Conservation (phyloP, 2,329 filamentous ascomycete species). For the Xylariaceae sp. region DNA sequence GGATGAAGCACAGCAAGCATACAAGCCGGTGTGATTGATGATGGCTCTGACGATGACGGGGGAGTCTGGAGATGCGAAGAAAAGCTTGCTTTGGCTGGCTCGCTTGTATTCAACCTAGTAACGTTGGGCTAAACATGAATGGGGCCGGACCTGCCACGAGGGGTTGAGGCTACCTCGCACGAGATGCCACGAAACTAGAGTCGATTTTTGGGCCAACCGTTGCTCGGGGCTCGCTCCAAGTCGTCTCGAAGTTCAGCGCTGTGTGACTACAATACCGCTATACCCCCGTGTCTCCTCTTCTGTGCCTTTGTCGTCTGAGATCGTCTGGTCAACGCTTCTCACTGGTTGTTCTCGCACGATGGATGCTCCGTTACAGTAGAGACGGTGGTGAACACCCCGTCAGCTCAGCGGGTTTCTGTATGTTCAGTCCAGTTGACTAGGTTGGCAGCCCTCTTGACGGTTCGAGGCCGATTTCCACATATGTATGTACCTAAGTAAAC, state of each 20-base stretch:
- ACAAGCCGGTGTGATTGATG: slow-evolving; percentile 24
- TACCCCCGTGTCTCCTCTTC: slow-evolving; percentile 18
- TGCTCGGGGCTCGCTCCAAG: slow-evolving; percentile 23
- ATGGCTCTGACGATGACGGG: slow-evolving; percentile 19
- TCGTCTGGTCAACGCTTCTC: slow-evolving; percentile 2
- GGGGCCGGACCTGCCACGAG: slow-evolving; percentile 22
- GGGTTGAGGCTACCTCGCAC: slow-evolving; percentile 28
- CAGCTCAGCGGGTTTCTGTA: slow-evolving; percentile 8
- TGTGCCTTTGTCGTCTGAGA: slow-evolving; percentile 16
- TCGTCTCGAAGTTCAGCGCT: slow-evolving; percentile 24
- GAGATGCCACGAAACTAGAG: slow-evolving; percentile 23
- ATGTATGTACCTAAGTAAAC: slow-evolving; percentile 5
- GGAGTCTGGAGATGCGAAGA: slow-evolving; percentile 19
- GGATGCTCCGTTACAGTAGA: slow-evolving; percentile 11
- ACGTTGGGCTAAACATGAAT: slow-evolving; percentile 26
- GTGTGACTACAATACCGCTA: slow-evolving; percentile 28
- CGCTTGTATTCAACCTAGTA: slow-evolving; percentile 23
- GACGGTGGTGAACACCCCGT: slow-evolving; percentile 9
- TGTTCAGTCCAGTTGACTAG: slow-evolving; percentile 20
- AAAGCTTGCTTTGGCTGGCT: slow-evolving; percentile 23
- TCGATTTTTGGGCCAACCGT: slow-evolving; percentile 24
- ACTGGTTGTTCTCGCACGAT: not conserved
- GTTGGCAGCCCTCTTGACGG: slow-evolving; percentile 19
- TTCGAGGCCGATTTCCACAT: slow-evolving; percentile 18
- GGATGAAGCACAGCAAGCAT: slow-evolving; percentile 40